Conservation (phyloP, 2,329 filamentous ascomycete species). For the Sodiomyces alkalinus region DNA sequence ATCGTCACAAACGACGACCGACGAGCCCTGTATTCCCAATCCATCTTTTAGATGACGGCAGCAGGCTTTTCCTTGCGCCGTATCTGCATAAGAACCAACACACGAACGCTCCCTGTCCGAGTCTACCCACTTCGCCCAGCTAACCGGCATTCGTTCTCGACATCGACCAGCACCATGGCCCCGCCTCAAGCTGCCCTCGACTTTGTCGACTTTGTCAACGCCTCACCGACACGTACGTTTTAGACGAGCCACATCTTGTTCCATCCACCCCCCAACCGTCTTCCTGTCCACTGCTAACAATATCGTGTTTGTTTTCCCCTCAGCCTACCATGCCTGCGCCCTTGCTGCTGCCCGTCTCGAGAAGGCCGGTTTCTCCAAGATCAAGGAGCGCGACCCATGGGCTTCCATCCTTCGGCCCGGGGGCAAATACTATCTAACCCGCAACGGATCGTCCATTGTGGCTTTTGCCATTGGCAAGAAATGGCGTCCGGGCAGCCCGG, state of each 20-base stretch:
- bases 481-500: slow-evolving; percentile 83
- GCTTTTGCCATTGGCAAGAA: slow-evolving; percentile 82
- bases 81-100: slow-evolving; percentile 2
- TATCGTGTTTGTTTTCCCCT: slow-evolving; percentile 2
- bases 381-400: slow-evolving; percentile 89
- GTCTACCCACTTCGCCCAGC: neutral
- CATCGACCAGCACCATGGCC: slow-evolving; percentile 28
- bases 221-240: slow-evolving; percentile 73
- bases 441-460: slow-evolving; percentile 82
- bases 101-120: neutral
- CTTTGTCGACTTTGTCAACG: slow-evolving; percentile 88
- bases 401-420: slow-evolving; percentile 63
- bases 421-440: slow-evolving; percentile 91
- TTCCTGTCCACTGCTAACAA: neutral
- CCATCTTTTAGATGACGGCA: too few relatives aligned
- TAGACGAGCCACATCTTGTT: slow-evolving; percentile 6
- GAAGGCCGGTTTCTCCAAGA: slow-evolving; percentile 71
- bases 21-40: too few relatives aligned
- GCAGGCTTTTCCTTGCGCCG: slow-evolving; percentile 4
- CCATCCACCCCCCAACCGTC: neutral
- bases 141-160: slow-evolving; percentile 11
- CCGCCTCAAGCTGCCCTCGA: slow-evolving; percentile 51
- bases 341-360: slow-evolving; percentile 62
- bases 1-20: neutral
- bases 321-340: slow-evolving; percentile 88